Evolutionary conservation across 2,329 filamentous ascomycete genomes (phyloP).

Genomic region (Ophiostoma australiae): DNA sequence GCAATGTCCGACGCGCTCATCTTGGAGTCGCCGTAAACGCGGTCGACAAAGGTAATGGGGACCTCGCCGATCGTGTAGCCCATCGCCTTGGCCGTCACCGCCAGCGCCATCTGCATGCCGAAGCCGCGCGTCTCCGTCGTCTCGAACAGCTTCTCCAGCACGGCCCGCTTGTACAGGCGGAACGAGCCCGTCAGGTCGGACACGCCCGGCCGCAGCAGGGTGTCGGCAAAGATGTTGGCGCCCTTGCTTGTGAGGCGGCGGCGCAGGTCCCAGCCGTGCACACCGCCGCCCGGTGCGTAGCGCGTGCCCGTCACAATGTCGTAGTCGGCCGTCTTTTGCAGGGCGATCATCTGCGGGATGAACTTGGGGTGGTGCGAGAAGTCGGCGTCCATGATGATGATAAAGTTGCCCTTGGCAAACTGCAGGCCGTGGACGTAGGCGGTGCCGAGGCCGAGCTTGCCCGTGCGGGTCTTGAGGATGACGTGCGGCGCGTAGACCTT

Average conservation of each 20-base stretch:
- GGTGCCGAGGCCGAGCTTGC: conserved; percentile 94
- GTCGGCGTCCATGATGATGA: conserved; percentile 99
- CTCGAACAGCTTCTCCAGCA: conserved; percentile 83
- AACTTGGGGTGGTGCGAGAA: conserved; percentile 99
- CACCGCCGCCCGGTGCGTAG: conserved; percentile 83
- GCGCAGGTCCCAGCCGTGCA: conserved; percentile 96
- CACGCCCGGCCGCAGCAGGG: conserved; percentile 84
- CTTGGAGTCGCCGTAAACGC: conserved; percentile 88
- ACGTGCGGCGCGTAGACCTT: conserved; percentile 77
- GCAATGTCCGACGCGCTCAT: conserved; percentile 93
- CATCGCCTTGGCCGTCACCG: conserved; percentile 95
- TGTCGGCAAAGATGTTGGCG: conserved; percentile 94
- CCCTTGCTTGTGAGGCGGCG: conserved; percentile 77
- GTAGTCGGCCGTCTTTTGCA: conserved; percentile 71
- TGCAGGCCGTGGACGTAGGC: conserved; percentile 93
- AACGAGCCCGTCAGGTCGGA: conserved; percentile 95
- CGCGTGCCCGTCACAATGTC: conserved; percentile 97
- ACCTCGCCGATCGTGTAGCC: conserved; percentile 91
- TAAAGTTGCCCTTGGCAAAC: conserved; percentile 85
- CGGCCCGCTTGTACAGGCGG: conserved; percentile 84
- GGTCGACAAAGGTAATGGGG: conserved; percentile 92
- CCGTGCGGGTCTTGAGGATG: conserved; percentile 77
- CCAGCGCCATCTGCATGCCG: conserved; percentile 99
- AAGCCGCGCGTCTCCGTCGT: conserved; percentile 95
- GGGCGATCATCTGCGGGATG: conserved; percentile 86